A percentile compares a stretch with the other conserved stretches of the same genome.
These are phyloP conservation scores for Calocybe gangraenosa DNA, from an alignment of 768 basidiomycete species.

Conservation along the genomic window DNA sequence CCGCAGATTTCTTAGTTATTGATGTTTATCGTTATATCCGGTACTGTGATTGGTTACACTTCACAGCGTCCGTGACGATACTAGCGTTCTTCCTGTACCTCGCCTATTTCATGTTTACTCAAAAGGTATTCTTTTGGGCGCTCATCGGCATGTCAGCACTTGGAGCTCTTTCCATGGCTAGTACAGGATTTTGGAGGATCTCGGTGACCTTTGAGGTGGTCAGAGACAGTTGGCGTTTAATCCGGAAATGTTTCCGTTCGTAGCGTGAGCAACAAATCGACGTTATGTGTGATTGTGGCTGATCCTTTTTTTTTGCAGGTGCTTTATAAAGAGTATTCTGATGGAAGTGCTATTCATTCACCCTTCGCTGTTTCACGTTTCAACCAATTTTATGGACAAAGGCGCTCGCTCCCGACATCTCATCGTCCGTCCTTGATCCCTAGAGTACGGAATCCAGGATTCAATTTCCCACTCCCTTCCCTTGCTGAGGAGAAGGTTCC, in stretches of 20 bases:
- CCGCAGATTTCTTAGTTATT: background rate
- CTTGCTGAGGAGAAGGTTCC: background rate
- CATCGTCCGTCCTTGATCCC: background rate
- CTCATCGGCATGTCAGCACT: conserved; percentile 2
- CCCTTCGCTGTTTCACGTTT: background rate
- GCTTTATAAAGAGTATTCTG: background rate
- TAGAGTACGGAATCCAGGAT: background rate
- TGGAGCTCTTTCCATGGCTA: conserved; percentile 1
- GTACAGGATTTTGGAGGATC: conserved; percentile 10
- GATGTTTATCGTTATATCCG: conserved; percentile 11
- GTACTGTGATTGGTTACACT: conserved; percentile 12
- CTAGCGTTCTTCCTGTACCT: conserved; percentile 10
- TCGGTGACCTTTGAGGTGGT: conserved; percentile 6
- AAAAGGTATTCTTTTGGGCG: conserved; percentile 3
- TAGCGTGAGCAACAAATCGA: background rate
- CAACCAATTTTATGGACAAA: too few species aligned
- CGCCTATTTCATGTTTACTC: conserved; percentile 8
- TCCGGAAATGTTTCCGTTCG: background rate
- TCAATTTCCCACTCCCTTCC: background rate
- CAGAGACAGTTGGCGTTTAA: background rate
- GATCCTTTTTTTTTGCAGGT: too few species aligned
- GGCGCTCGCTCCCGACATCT: too few species aligned
- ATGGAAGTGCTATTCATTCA: too few species aligned
- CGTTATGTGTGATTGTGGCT: too few species aligned
- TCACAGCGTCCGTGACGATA: conserved; percentile 7